These are phyloP conservation scores for Aspergillus texensis DNA, from an alignment of 2,329 filamentous ascomycete genomes.

Conservation along the genomic window DNA sequence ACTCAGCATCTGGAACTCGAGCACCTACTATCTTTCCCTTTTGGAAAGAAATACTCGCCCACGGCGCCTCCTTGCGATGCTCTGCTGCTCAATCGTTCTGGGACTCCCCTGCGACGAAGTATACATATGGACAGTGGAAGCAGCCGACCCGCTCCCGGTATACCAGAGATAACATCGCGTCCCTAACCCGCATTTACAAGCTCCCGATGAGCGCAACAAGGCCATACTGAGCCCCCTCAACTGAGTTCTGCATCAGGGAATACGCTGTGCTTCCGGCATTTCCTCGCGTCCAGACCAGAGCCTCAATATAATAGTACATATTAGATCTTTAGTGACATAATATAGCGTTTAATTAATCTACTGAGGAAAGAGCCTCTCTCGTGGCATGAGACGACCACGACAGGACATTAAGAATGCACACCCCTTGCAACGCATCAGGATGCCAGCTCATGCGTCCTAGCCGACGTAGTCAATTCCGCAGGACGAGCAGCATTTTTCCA, in stretches of 20 bases:
- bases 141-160: not conserved
- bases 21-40: not conserved
- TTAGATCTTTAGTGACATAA: not conserved
- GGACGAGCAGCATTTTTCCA: not conserved
- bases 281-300: not conserved
- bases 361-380: not conserved
- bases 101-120: not conserved
- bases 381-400: not conserved
- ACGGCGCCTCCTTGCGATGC: not conserved
- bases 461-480: not conserved
- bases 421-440: not conserved
- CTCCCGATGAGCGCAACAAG: not conserved
- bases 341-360: not conserved
- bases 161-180: not conserved
- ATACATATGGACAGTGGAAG: not conserved
- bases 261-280: not conserved
- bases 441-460: conserved; percentile 4
- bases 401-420: not conserved
- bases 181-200: not conserved
- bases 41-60: not conserved
- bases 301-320: not conserved
- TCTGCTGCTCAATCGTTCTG: not conserved
- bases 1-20: not conserved
- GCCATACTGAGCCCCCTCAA: not conserved
- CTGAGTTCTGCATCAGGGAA: not conserved